Conservation (phyloP, 306 rosid species). For the Sicyos baderoa region DNA sequence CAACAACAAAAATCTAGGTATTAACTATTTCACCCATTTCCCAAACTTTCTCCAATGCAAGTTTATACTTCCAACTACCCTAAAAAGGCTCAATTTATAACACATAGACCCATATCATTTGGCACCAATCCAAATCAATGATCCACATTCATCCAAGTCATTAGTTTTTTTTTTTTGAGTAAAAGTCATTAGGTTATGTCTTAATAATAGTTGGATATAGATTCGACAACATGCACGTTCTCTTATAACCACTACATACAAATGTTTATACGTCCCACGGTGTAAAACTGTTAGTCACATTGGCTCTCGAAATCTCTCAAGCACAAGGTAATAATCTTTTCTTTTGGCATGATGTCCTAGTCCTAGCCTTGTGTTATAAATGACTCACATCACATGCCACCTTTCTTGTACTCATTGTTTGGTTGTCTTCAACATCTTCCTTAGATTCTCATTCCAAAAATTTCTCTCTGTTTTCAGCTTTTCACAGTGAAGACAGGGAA, state of each 20-base stretch:
- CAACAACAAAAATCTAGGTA: neutral
- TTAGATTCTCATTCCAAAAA: constrained; percentile 42
- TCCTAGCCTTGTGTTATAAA: constrained; percentile 15
- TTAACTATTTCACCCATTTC: neutral
- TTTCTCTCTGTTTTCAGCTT: constrained; percentile 49
- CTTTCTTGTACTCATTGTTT: constrained; percentile 47
- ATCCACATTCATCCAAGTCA: constrained; percentile 10
- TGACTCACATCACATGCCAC: constrained; percentile 37
- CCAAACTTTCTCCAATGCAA: constrained; percentile 3
- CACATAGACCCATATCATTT: neutral
- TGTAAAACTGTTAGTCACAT: no score
- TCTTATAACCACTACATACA: no score
- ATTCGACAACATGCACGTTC: no score
- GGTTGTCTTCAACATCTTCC: constrained; percentile 66
- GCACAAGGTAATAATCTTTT: constrained; percentile 9
- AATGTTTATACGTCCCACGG: no score
- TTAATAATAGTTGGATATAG: no score
- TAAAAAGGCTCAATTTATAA: neutral
- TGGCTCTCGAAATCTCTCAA: no score
- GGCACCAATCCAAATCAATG: constrained; percentile 3
- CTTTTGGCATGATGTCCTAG: neutral
- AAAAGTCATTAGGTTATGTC: no score
- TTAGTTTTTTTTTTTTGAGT: no score
- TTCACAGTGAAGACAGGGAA: constrained; percentile 50
- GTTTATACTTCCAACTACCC: neutral